These are phyloP conservation scores for Meira nashicola DNA, from an alignment of 1,284 basidiomycete species.

Conservation along the genomic window DNA sequence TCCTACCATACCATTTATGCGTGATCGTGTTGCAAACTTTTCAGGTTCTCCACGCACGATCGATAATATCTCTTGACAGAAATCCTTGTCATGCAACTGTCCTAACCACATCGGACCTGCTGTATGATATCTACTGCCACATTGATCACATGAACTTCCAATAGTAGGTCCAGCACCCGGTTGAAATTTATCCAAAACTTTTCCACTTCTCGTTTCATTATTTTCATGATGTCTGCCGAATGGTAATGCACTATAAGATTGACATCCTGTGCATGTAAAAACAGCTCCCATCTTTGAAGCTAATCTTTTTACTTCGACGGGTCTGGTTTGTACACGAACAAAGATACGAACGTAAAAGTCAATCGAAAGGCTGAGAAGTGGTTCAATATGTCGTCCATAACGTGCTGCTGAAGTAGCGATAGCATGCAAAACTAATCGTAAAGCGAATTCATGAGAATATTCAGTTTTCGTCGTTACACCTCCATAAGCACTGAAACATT, in stretches of 20 bases:
- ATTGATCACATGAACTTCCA: slow-evolving; percentile 70
- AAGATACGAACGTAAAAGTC: slow-evolving; percentile 97
- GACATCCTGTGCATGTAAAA: slow-evolving; percentile 43
- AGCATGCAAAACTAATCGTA: slow-evolving; percentile 76
- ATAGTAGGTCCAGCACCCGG: slow-evolving; percentile 69
- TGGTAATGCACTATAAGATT: slow-evolving; percentile 33
- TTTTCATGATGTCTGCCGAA: slow-evolving; percentile 27
- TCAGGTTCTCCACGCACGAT: slow-evolving; percentile 61
- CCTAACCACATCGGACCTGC: slow-evolving; percentile 97
- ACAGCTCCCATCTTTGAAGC: slow-evolving; percentile 47
- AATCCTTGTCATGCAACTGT: slow-evolving; percentile 72
- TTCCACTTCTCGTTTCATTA: slow-evolving; percentile 31
- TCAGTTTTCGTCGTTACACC: slow-evolving; percentile 86
- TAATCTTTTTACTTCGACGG: slow-evolving; percentile 80
- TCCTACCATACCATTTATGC: slow-evolving; percentile 94
- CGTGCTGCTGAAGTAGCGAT: slow-evolving; percentile 79
- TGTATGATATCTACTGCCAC: slow-evolving; percentile 69
- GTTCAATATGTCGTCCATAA: slow-evolving; percentile 87
- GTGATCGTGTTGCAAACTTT: slow-evolving; percentile 68
- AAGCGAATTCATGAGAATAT: slow-evolving; percentile 67
- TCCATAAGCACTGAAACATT: slow-evolving; percentile 63
- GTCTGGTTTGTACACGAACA: slow-evolving; percentile 69
- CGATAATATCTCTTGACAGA: slow-evolving; percentile 69
- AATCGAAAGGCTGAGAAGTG: slow-evolving; percentile 86
- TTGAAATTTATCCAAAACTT: slow-evolving; percentile 56